Percentiles rank a stretch among this genome's conserved stretches.
Conservation (phyloP, 495 filamentous ascomycete genomes). For the Lasiosphaeris hirsuta region DNA sequence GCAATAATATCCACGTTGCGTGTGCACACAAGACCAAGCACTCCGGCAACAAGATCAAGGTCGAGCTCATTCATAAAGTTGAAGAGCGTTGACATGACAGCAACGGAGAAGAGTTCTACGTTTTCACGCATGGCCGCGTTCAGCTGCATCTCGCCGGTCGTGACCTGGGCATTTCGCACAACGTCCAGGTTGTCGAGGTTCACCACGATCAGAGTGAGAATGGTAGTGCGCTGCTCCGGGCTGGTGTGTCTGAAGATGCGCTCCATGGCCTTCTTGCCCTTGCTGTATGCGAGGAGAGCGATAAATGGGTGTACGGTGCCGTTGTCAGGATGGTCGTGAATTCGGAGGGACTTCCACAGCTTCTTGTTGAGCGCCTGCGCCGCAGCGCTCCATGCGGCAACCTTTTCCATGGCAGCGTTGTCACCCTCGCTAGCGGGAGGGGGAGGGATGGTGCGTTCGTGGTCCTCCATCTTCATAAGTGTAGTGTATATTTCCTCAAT, state of each 20-base stretch:
- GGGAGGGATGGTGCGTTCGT: slow-evolving; percentile 83
- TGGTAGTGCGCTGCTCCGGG: slow-evolving; percentile 85
- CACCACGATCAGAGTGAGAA: slow-evolving; percentile 93
- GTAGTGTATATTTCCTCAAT: slow-evolving; percentile 84
- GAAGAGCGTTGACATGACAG: slow-evolving; percentile 87
- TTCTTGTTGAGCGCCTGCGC: slow-evolving; percentile 70
- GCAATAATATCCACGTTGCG: slow-evolving; percentile 75
- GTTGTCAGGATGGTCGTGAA: slow-evolving; percentile 82
- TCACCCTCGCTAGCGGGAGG: slow-evolving; percentile 57
- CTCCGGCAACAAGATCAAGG: slow-evolving; percentile 81
- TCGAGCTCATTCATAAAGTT: slow-evolving; percentile 86
- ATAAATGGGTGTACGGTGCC: slow-evolving; percentile 89
- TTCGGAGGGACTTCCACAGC: slow-evolving; percentile 80
- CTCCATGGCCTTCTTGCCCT: slow-evolving; percentile 93
- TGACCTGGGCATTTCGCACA: slow-evolving; percentile 69
- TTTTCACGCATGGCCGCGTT: slow-evolving; percentile 76
- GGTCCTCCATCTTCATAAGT: slow-evolving; percentile 90
- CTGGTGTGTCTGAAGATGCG: slow-evolving; percentile 92
- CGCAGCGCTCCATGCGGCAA: slow-evolving; percentile 68
- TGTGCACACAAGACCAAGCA: slow-evolving; percentile 79
- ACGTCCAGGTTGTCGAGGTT: slow-evolving; percentile 91
- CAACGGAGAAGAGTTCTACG: slow-evolving; percentile 80
- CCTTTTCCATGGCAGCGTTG: slow-evolving; percentile 58
- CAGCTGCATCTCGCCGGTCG: slow-evolving; percentile 64
- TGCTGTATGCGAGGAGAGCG: slow-evolving; percentile 86